Conservation (phyloP, 306 rosid species). For the Dryas drummondii region DNA sequence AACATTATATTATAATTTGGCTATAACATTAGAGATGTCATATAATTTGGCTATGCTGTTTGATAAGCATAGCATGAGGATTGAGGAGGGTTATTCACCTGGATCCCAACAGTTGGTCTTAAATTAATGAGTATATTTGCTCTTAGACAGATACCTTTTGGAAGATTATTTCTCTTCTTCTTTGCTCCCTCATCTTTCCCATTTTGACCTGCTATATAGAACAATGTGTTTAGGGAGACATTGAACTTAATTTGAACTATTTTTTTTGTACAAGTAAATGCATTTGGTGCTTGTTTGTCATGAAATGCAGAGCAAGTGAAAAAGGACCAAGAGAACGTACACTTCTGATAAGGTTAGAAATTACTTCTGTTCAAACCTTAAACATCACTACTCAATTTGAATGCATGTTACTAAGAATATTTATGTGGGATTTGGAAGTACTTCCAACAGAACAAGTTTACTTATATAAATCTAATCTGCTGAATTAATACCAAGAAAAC, state of each 20-base stretch:
- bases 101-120: conserved; percentile 54
- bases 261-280: background rate
- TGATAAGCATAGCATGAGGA: background rate
- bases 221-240: background rate
- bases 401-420: background rate
- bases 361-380: background rate
- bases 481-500: background rate
- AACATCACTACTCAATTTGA: background rate
- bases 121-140: conserved; percentile 51
- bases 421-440: background rate
- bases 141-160: conserved; percentile 41
- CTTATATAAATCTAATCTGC: background rate
- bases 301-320: background rate
- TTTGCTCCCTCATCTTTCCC: conserved; percentile 21
- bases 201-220: conserved; percentile 13
- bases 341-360: background rate
- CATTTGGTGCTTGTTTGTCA: background rate
- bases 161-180: conserved; percentile 14
- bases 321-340: too few relatives aligned
- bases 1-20: background rate
- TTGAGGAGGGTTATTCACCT: conserved; percentile 38
- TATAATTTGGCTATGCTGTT: background rate
- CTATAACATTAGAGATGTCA: background rate
- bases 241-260: background rate
- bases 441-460: background rate